Evolutionary conservation across 257 asterid genomes (phyloP), one percentile per base, ranked within the genome.

Genomic region (Solanum etuberosum): DNA sequence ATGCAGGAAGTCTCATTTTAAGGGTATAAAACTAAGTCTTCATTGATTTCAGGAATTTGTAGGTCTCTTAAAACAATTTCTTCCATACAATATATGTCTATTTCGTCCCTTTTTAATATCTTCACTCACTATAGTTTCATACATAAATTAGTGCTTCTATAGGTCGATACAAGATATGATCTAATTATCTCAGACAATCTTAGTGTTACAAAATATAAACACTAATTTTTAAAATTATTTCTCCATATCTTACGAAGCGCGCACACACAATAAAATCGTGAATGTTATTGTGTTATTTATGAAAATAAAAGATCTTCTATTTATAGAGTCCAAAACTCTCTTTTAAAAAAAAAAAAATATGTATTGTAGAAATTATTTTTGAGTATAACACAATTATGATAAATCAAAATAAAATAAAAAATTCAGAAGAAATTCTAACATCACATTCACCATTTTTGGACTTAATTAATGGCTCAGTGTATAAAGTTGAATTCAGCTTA

Each of bases 401-500:
- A 4, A 61, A 61, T 61, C 6, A 2, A n/a, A n/a, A 51, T 61
- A 61, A 61, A 11, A n/a, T 1, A 9, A 10, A n/a, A 23, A 61
- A 4, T 61, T n/a, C 1, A 61, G 7, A 1, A 61, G 3, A n/a
- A 61, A 61, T n/a, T n/a, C 32, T 61, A 61, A 10, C 32, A 61
- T 61, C 31, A n/a, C 18, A 80, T 80, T 27, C 84, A 46, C 27
- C 27, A 8, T 16, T 27, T 46, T 48, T 29, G 40, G 43, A 11
- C 42, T 9, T 18, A 81, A 48, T 81, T 48, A 48, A 48, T 46
- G 27, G 9, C 21, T 46, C 1, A 81, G 20, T 81, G 25, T 81
- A 29, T 46, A 81, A 51, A 48, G 43, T 81, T 81, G 85, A 83
- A 85, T 91, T 90, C 90, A 87, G 85, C 86, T 89, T 92, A 87